phyloP scores from a whole-genome alignment of 306 rosid genomes.

The Amphicarpaea edgeworthii region DNA sequence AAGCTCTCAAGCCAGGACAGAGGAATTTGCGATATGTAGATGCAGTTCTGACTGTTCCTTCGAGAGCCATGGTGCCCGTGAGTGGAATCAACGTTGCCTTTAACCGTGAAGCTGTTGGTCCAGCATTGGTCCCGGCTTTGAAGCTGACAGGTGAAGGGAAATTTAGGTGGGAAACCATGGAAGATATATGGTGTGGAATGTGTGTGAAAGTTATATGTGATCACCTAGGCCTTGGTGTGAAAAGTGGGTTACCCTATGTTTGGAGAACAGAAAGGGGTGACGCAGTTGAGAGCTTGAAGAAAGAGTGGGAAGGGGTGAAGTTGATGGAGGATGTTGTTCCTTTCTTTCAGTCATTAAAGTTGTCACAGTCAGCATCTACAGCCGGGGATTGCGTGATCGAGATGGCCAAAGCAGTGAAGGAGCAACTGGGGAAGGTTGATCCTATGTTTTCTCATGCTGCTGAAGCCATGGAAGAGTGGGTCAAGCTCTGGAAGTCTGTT shows the following conservation, averaged over 20 bases:
- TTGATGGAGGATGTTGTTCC: conserved; percentile 96
- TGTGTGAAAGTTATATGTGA: conserved; percentile 87
- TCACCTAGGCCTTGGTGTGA: conserved; percentile 84
- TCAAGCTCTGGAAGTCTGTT: conserved; percentile 82
- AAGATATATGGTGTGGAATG: conserved; percentile 96
- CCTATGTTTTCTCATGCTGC: conserved; percentile 80
- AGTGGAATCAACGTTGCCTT: conserved; percentile 96
- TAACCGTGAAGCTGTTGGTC: conserved; percentile 78
- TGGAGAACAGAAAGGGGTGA: conserved; percentile 89
- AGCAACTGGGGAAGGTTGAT: conserved; percentile 78
- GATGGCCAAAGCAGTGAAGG: conserved; percentile 79
- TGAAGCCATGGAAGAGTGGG: conserved; percentile 88
- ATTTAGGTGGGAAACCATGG: conserved; percentile 96
- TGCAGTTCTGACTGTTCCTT: conserved; percentile 90
- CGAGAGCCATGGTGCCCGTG: conserved; percentile 79
- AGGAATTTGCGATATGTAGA: conserved; percentile 85
- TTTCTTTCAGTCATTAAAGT: conserved; percentile 83
- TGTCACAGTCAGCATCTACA: conserved; percentile 68
- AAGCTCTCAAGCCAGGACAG: conserved; percentile 76
- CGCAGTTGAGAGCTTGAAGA: conserved; percentile 88
- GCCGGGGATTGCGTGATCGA: conserved; percentile 80
- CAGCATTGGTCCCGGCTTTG: conserved; percentile 87
- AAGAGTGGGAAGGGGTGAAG: conserved; percentile 99
- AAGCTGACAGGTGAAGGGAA: conserved; percentile 87
- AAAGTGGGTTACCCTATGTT: conserved; percentile 91